Percentiles rank a stretch among this genome's conserved stretches.
Conservation (phyloP, 108 stramenopile genomes). For the Chaetoceros muelleri region DNA sequence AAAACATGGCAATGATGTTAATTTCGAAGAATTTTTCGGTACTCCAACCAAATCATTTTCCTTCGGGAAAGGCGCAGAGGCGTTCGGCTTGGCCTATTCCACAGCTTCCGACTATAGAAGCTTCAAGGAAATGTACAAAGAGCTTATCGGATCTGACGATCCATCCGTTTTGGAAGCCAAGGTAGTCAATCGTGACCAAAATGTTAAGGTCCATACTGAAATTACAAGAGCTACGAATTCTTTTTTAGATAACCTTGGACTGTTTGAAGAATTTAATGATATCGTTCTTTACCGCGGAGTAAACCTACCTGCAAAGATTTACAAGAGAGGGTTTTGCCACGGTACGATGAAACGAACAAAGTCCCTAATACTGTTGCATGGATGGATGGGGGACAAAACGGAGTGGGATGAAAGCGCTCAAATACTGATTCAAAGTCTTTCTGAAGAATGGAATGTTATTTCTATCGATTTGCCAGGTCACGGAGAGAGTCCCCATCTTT, state of each 20-base stretch:
- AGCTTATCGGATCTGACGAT: conserved; percentile 11
- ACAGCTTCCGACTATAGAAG: conserved; percentile 20
- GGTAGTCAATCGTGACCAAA: conserved; percentile 41
- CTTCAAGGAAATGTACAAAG: conserved; percentile 27
- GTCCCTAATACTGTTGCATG: conserved; percentile 68
- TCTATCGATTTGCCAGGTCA: conserved; percentile 70
- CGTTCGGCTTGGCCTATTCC: conserved; percentile 47
- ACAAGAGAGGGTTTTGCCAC: conserved; percentile 6
- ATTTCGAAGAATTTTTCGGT: conserved; percentile 83
- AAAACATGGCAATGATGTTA: conserved; percentile 73
- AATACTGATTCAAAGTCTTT: conserved; percentile 17
- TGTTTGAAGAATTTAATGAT: conserved; percentile 1
- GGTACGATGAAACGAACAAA: conserved; percentile 14
- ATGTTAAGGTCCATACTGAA: conserved; percentile 51
- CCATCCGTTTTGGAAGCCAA: conserved; percentile 46
- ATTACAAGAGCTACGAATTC: conserved; percentile 29
- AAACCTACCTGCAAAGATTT: conserved; percentile 23
- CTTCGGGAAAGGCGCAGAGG: conserved; percentile 43
- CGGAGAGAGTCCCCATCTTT: conserved; percentile 29
- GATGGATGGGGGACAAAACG: conserved; percentile 79
- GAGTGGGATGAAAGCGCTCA: conserved; percentile 60
- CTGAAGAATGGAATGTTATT: conserved; percentile 50
- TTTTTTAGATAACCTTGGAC: conserved; percentile 11
- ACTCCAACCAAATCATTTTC: conserved; percentile 77
- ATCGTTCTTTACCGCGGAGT: not conserved